Evolutionary conservation across 1,139 yeast species (phyloP), one percentile per base, ranked within the genome.

Genomic region (Diutina neorugosa): DNA sequence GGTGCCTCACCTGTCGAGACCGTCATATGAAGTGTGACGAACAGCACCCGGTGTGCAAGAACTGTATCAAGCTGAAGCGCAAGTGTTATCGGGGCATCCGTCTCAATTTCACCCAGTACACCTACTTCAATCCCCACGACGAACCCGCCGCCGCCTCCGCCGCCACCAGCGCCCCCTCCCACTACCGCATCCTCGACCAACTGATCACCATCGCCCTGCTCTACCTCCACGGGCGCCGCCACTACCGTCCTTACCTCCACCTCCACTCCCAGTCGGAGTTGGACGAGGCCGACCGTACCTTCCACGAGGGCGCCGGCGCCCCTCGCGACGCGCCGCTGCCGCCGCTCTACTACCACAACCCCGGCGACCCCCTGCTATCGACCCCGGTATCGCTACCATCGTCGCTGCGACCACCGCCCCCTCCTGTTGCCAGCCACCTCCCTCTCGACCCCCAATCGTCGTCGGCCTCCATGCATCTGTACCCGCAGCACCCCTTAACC

Each of bases 1-100:
- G 78, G 11, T 74, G 78, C 59, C 64, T 73, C 53, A 74, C 78
- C 12, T 74, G 78, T 60, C 69, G 78, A 50, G 78, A 74, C 57
- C 64, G 78, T 53, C 78, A 74, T 59, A 72, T 74, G 70, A 74
- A 74, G 60, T 74, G 78, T 61, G 78, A 74, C 57, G 78, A 74
- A 60, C 74, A 69, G 56, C 68, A 65, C 52, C 78, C 78, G 1
- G 74, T 73, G 27, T 74, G 78, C 59, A 68, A 68, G 50, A 74
- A 74, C 59, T 74, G 78, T 58, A 64, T 72, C 52, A 72, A 69
- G 55, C 70, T 75, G 11, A 69, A 69, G 52, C 61, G 78, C 44
- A 71, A 70, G 55, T 74, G 78, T 57, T 69, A 69, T 57, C 62
- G 78, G 55, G 78, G 78, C 1, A 64, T 71, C n/a, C 63, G 78